phyloP scores from a whole-genome alignment of 2,329 filamentous ascomycete genomes.

The Fusarium sp. region DNA sequence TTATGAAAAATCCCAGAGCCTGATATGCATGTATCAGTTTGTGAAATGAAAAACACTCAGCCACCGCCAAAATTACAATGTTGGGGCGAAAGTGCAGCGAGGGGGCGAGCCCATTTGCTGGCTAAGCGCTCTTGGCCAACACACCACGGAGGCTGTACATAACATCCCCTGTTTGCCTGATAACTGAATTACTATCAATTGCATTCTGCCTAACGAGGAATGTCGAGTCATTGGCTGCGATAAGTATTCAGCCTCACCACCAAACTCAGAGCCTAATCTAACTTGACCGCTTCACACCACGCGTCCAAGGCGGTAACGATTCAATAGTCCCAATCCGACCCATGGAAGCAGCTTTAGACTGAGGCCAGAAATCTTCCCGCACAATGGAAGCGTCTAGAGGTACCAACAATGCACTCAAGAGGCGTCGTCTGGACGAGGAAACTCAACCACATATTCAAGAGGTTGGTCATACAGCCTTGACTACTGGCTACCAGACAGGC shows the following conservation, averaged over 20 bases:
- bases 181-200: background rate
- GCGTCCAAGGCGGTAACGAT: background rate
- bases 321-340: no score
- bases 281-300: background rate
- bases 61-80: conserved; percentile 2
- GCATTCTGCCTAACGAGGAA: background rate
- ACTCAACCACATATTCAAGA: background rate
- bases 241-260: background rate
- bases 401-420: background rate
- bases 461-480: no score
- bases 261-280: background rate
- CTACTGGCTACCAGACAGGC: background rate
- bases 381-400: background rate
- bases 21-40: background rate
- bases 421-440: background rate
- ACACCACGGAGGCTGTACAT: background rate
- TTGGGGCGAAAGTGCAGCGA: background rate
- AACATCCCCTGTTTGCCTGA: background rate
- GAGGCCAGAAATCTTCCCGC: rapidly evolving
- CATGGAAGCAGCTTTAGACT: background rate
- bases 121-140: background rate
- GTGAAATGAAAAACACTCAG: background rate
- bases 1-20: background rate
- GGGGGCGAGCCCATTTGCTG: background rate
- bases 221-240: background rate